phyloP scores from a whole-genome alignment of 352 stramenopile species.

The Phytophthora meadii region DNA sequence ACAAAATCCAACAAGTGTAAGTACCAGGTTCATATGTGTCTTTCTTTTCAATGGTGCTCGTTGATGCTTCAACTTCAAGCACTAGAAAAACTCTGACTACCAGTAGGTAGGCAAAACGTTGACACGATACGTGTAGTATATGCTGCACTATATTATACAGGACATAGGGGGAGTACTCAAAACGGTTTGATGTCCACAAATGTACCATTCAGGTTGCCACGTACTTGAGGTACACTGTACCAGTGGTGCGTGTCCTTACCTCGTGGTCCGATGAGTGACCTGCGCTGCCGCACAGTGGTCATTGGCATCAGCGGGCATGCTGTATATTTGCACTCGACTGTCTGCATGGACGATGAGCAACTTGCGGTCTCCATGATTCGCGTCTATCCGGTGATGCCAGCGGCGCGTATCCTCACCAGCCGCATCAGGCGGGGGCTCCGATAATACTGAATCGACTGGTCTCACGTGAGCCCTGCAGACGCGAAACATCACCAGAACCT shows the following conservation, averaged over 20 bases:
- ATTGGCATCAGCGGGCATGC: conserved; percentile 3
- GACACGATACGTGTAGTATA: too few relatives aligned
- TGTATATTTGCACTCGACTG: neutral
- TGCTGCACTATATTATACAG: too few relatives aligned
- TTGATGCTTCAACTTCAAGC: too few relatives aligned
- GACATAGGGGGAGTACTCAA: too few relatives aligned
- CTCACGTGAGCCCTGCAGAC: too few relatives aligned
- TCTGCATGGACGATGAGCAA: neutral
- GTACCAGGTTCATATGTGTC: too few relatives aligned
- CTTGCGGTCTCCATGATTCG: neutral
- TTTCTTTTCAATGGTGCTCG: too few relatives aligned
- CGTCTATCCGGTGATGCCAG: conserved; percentile 5
- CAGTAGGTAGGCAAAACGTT: too few relatives aligned
- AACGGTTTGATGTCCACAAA: too few relatives aligned
- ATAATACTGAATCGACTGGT: neutral
- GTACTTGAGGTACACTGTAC: conserved; percentile 17
- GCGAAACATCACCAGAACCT: conserved; percentile 2
- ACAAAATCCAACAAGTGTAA: too few relatives aligned
- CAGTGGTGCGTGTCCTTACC: conserved; percentile 9
- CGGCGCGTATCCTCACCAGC: neutral
- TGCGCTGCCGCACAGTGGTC: conserved; percentile 1
- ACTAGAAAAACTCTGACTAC: too few relatives aligned
- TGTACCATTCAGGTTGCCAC: neutral
- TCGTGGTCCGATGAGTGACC: conserved; percentile 17
- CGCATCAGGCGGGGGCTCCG: neutral